Base-by-base conservation (phyloP, 2,329 filamentous ascomycete genomes). In the Hortaea werneckii region DNA sequence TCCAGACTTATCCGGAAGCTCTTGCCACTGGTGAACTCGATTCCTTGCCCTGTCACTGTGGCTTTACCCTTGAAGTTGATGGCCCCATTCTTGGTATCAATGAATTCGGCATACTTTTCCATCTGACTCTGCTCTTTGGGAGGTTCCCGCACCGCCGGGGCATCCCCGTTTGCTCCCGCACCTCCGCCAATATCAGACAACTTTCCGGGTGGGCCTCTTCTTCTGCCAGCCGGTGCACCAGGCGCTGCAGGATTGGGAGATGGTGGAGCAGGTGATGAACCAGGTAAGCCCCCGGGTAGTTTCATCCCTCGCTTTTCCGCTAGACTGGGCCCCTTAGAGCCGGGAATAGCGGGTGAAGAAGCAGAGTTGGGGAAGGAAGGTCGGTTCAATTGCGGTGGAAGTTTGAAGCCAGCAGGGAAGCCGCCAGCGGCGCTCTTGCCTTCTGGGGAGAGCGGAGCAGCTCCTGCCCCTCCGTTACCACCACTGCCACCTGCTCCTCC, bases 1-100 rank as follows among this genome's bases (percentile, higher is more conserved):
- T 98, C 90, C 37, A 98, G 74, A 4, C 90, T 96, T 60, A 98
- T 96, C 59, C 77, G 87, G 67, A 98, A 96, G 12, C 82, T 87
- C 44, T 83, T 84, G 2, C 92, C 92, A 47, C 85, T 88, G 26
- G 85, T 83, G 61, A 98, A 98, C 60, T 96, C 84, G 50, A 98
- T 89, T 27, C 92, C 92, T 11, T 85, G 81, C 27, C 86, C 82
- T 52, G 89, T 90, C 44, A 98, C 85, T 4, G 87, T 80, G 8
- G 92, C 92, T 54, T 94, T 94, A 54, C 88, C 89, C 57, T 88
- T 86, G 67, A 98, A 98, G 6, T 83, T 94, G 51, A 98, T 74
- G 56, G 85, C 94, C 8, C 92, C 92, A 42, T 87, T 87, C 59
- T 95, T 86, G 0, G 87, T 83, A 61, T 98, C 89, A 49, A 98